These are phyloP conservation scores for Pestalotiopsis sp. DNA, from an alignment of 2,329 filamentous ascomycete species.

Conservation along the genomic window DNA sequence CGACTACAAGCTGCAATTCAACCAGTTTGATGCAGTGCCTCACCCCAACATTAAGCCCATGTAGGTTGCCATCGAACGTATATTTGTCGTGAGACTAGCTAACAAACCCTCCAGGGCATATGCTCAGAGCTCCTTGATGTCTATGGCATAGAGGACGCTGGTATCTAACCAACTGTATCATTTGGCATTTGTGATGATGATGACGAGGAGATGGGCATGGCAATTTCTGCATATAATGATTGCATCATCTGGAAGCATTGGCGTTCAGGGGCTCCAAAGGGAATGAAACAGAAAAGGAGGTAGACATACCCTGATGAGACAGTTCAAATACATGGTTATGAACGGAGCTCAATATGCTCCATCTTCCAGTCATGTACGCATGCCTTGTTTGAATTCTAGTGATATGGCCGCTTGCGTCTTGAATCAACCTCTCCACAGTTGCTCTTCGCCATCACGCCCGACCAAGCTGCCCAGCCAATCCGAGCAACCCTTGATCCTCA, in stretches of 20 bases:
- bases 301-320: constrained; percentile 16
- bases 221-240: constrained; percentile 33
- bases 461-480: constrained; percentile 67
- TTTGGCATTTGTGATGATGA: constrained; percentile 24
- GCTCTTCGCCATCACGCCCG: constrained; percentile 48
- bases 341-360: not conserved
- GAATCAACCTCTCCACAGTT: constrained; percentile 51
- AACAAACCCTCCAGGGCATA: constrained; percentile 64
- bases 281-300: constrained; percentile 14
- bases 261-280: constrained; percentile 31
- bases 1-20: constrained; percentile 88
- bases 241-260: constrained; percentile 31
- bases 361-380: not conserved
- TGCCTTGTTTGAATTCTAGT: not conserved
- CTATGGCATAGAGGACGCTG: constrained; percentile 62
- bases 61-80: constrained; percentile 29
- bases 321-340: constrained; percentile 7
- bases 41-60: constrained; percentile 96
- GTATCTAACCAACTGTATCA: constrained; percentile 20
- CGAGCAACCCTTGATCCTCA: constrained; percentile 60
- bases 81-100: constrained; percentile 19
- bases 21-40: constrained; percentile 94
- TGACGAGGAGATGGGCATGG: constrained; percentile 25
- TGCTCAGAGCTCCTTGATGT: constrained; percentile 80
- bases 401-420: not conserved